A percentile compares a stretch with the other conserved stretches of the same genome.
Conservation (phyloP, 2,329 filamentous ascomycete species). For the Paraphoma sp. region DNA sequence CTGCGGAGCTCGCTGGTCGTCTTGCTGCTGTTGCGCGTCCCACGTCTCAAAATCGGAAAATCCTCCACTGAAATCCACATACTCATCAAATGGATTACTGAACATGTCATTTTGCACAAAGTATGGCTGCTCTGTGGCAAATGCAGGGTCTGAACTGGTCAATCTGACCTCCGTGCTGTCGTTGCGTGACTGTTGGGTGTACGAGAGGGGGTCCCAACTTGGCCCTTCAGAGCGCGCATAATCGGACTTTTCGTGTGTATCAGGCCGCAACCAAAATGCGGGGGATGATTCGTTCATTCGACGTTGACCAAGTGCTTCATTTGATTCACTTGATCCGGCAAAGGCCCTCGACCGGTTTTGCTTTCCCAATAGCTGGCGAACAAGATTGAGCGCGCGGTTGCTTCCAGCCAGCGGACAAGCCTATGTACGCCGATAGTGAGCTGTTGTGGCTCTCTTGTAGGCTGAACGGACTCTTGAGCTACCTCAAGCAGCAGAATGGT, state of each 20-base stretch:
- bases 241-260: neutral
- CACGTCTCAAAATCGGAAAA: neutral
- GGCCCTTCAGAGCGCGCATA: neutral
- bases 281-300: neutral
- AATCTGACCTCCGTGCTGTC: neutral
- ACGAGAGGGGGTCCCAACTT: neutral
- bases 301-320: neutral
- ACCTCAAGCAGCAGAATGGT: constrained; percentile 48
- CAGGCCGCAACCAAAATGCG: neutral
- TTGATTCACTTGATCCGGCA: neutral
- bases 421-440: constrained; percentile 32
- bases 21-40: neutral
- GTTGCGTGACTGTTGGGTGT: too few relatives aligned
- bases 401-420: constrained; percentile 38
- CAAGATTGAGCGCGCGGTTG: constrained; percentile 34
- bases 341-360: neutral
- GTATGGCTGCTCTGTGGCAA: neutral
- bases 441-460: constrained; percentile 28
- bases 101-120: neutral
- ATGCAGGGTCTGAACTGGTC: neutral
- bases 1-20: too few relatives aligned
- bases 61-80: neutral
- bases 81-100: neutral
- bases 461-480: constrained; percentile 32
- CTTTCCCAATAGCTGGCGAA: constrained; percentile 14